Evolutionary conservation across 2,329 filamentous ascomycete genomes (phyloP), one percentile per base, ranked within the genome.

Genomic region (Talaromyces marneffei): DNA sequence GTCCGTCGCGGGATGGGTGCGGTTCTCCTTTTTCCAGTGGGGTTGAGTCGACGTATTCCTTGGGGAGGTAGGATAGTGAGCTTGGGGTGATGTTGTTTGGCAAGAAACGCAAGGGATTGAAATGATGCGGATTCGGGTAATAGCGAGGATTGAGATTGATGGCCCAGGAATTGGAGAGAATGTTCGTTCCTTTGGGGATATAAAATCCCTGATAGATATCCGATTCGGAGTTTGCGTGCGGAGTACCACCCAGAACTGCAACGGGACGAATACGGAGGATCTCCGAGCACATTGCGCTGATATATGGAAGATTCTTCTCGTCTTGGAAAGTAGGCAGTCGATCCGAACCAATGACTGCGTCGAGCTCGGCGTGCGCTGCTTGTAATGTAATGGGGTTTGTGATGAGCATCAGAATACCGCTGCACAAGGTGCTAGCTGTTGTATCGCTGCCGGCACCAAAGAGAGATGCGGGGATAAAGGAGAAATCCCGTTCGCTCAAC

Each of bases 351-450:
- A 73, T 42, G 12, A 72, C 66, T 23, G 60, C 48, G 62, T 74
- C 71, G 8, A 74, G 61, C 57, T 73, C 70, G 8, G 63, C 65
- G 9, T 79, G 76, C 0, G 75, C 76, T 16, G 74, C 70, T 4
- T 62, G 59, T 7, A 79, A 70, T 0, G 71, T 71, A 31, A 76
- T 69, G 0, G 78, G 78, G 58, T 80, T 78, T 65, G 78, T 65
- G 74, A 77, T 58, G 67, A 83, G 35, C 68, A 82, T 64, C 65
- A 83, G 31, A 68, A 83, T 78, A 71, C 71, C 77, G 3, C 75
- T 77, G 68, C 0, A 52, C 4, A 52, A 20, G 6, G 46, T 52
- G 4, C 46, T 52, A 4, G 46, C 46, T 31, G 46, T 52, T 20
- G 46, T 52, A 14, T 52, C 46, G 20, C 46, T 52, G 10, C 46